Base-by-base conservation (phyloP, 306 rosid genomes). In the Citrullus amarus region DNA sequence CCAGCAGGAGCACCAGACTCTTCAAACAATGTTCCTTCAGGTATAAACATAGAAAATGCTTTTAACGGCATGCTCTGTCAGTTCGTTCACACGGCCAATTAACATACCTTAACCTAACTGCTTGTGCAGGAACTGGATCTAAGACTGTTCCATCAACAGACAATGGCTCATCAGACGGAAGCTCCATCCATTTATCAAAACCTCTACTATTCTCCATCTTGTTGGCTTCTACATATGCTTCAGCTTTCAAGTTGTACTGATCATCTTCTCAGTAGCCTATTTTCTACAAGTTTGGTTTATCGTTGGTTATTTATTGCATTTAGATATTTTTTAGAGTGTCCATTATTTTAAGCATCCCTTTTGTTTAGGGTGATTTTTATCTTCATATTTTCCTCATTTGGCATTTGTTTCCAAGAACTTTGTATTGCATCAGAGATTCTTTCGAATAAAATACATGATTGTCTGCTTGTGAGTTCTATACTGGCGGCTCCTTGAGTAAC, bases 1-100 rank as follows among this genome's bases (percentile, higher is more conserved):
- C 96, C 97, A 17, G 78, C 92, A 67, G 97, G 89, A 84, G 43
- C 97, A 73, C 77, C 87, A 0, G 89, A 81, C 5, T 81, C 97
- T 82, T 83, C 97, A 6, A 84, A 86, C 54, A 79, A 89, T 56
- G 58, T 5, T 76, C 87, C 98, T 73, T 84, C 93, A 85, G 96
- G 95, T 88, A 84, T 76, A 53, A 56, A 28, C 65, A 76, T 56
- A 58, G 6, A 18, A 18, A 12, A 76, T 11, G 3, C 57, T 53
- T 38, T 30, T 18, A 20, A 43, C 6, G 6, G 71, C 1, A 1
- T 44, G 18, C 48, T 32, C 3, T 6, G 59, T 48, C 39, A 15
- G 17, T 18, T 62, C 2, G 1, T 75, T 50, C 25, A 9, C 5
- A 56, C 7, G 54, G 20, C 38, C 4, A 18, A 36, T 56, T n/a